Base-by-base conservation (phyloP, 306 rosid genomes). In the Dalbergia cultrata region DNA sequence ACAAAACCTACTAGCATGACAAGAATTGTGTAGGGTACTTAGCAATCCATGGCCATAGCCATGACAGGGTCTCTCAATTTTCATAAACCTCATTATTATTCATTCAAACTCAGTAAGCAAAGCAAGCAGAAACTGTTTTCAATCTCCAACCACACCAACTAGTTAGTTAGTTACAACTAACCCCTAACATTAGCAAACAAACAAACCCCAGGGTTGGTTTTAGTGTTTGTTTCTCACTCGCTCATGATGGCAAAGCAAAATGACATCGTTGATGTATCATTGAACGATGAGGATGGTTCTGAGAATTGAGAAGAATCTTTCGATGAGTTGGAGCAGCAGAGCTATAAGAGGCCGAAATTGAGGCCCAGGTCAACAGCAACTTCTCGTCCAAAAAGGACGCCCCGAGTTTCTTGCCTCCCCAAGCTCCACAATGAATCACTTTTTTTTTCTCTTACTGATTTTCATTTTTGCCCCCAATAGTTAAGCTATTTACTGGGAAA, bases 191-290 rank as follows among this genome's bases (percentile, higher is more conserved):
- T n/a, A n/a, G n/a, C n/a, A n/a, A n/a, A n/a, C n/a, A n/a, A n/a
- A n/a, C n/a, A n/a, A n/a, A n/a, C n/a, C n/a, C n/a, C 17, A 37
- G n/a, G n/a, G n/a, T n/a, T n/a, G n/a, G n/a, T n/a, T n/a, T n/a
- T n/a, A n/a, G n/a, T n/a, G n/a, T n/a, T n/a, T n/a, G n/a, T n/a
- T n/a, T n/a, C n/a, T n/a, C n/a, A n/a, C n/a, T n/a, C n/a, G n/a
- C n/a, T n/a, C n/a, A n/a, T n/a, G 49, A 91, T 90, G 99, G 81
- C 88, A 82, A 95, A 90, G 89, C 87, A 90, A 77, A 90, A 76
- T 82, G 76, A 65, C 70, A 17, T 85, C 3, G 77, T 90, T 34
- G 66, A 90, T 58, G 57, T 90, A 9, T 95, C 99, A 0, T 95
- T 98, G 13, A 94, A 92, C 1, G 94, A 88, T 8, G 97, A 90